Evolutionary conservation across 1,284 basidiomycete genomes (phyloP).

Genomic region (Flammula alnicola): DNA sequence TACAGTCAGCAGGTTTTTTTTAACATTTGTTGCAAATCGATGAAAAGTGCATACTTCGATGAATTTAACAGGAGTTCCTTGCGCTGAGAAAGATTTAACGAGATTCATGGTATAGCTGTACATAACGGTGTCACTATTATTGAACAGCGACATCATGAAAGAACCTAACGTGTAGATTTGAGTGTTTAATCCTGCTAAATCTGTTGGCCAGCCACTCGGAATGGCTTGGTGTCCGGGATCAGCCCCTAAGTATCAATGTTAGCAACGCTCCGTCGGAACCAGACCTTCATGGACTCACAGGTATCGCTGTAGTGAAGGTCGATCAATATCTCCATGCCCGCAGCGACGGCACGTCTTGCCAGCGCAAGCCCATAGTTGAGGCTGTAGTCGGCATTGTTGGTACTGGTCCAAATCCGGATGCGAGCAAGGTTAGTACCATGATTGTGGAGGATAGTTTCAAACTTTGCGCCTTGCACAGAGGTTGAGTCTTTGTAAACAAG

Average conservation of each 20-base stretch:
- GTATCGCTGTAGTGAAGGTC: slow-evolving; percentile 71
- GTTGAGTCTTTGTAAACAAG: slow-evolving; percentile 53
- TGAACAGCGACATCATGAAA: neutral
- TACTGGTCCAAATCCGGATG: slow-evolving; percentile 66
- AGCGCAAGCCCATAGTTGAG: slow-evolving; percentile 57
- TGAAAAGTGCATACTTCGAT: slow-evolving; percentile 40
- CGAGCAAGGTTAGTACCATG: slow-evolving; percentile 63
- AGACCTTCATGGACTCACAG: slow-evolving; percentile 42
- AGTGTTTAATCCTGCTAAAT: slow-evolving; percentile 53
- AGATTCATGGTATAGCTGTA: slow-evolving; percentile 56
- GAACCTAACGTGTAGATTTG: slow-evolving; percentile 54
- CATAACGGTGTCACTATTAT: neutral
- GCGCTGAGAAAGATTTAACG: slow-evolving; percentile 52
- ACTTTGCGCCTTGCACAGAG: slow-evolving; percentile 36
- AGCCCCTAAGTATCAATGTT: slow-evolving; percentile 48
- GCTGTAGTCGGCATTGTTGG: slow-evolving; percentile 52
- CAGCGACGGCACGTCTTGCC: slow-evolving; percentile 58
- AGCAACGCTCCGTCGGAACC: neutral
- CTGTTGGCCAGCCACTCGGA: slow-evolving; percentile 60
- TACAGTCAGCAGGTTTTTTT: neutral
- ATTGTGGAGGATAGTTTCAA: slow-evolving; percentile 58
- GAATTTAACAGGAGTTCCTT: slow-evolving; percentile 60
- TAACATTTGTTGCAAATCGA: neutral
- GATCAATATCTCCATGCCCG: slow-evolving; percentile 60
- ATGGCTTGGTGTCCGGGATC: slow-evolving; percentile 66